phyloP scores from a whole-genome alignment of 352 stramenopile genomes.

The Globisporangium cylindrosporum region DNA sequence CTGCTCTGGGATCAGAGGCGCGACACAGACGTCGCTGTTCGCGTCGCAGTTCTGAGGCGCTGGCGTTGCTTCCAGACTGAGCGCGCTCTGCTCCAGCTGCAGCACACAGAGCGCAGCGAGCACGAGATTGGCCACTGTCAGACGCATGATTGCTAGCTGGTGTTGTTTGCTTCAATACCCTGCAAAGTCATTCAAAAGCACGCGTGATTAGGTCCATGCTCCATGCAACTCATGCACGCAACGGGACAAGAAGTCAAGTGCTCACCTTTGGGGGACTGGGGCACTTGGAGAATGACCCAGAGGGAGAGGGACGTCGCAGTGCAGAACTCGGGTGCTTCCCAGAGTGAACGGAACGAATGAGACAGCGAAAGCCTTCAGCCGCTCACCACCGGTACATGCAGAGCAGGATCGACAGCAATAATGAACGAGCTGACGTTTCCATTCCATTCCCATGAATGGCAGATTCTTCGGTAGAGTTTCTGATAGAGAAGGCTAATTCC shows the following conservation, averaged over 20 bases:
- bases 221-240: background rate
- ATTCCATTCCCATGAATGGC: no score
- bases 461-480: background rate
- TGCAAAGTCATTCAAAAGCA: background rate
- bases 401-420: background rate
- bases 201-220: background rate
- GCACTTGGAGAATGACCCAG: background rate
- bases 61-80: slow-evolving; percentile 6
- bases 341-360: background rate
- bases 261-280: background rate
- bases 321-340: background rate
- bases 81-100: slow-evolving; percentile 4
- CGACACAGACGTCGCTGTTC: slow-evolving; percentile 2
- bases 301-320: background rate
- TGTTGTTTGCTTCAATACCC: background rate
- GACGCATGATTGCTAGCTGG: background rate
- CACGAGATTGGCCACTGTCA: background rate
- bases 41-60: slow-evolving; percentile 2
- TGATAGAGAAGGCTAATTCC: background rate
- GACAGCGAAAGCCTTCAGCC: background rate
- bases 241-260: background rate
- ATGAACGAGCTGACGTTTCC: background rate
- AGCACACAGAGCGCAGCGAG: slow-evolving; percentile 6
- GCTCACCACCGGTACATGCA: background rate
- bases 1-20: background rate